These are phyloP conservation scores for Iris macrosiphon DNA, from an alignment of 106 monocot species.

Conservation along the genomic window DNA sequence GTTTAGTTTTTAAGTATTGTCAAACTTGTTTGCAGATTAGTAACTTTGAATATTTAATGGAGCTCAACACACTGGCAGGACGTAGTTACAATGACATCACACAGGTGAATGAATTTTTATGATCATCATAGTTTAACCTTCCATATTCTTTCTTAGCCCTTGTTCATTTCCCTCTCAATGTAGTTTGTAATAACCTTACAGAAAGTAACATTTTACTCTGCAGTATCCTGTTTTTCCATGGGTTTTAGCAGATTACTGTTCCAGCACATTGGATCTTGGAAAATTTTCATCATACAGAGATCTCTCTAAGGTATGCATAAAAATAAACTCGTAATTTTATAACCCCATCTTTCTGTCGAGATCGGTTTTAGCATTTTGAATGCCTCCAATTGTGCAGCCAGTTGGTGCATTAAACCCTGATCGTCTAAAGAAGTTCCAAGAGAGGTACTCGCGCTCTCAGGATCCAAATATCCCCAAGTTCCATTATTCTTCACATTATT, in stretches of 20 bases:
- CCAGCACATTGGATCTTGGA: conserved; percentile 55
- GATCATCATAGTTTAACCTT: too few species aligned
- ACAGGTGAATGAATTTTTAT: conserved; percentile 89
- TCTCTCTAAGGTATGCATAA: conserved; percentile 76
- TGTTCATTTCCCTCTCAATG: neutral
- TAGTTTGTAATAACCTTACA: neutral
- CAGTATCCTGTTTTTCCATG: conserved; percentile 99
- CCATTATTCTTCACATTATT: conserved; percentile 95
- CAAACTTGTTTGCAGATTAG: conserved; percentile 61
- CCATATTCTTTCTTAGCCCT: too few species aligned
- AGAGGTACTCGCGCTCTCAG: conserved; percentile 84
- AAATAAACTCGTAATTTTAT: conserved; percentile 17
- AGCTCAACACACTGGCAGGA: conserved; percentile 83
- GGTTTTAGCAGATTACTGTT: conserved; percentile 82
- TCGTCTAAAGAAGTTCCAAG: conserved; percentile 75
- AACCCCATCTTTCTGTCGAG: neutral
- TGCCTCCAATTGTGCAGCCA: conserved; percentile 46
- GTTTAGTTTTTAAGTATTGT: conserved; percentile 15
- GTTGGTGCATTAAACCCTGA: conserved; percentile 89
- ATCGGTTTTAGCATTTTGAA: neutral
- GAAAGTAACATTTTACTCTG: conserved; percentile 17
- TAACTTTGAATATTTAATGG: conserved; percentile 99
- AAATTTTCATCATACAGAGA: conserved; percentile 69
- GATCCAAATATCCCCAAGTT: conserved; percentile 94
- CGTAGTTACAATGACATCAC: conserved; percentile 99